Evolutionary conservation across 371 early-diverging fungal species (phyloP).

Genomic region (Mortierella sp.): DNA sequence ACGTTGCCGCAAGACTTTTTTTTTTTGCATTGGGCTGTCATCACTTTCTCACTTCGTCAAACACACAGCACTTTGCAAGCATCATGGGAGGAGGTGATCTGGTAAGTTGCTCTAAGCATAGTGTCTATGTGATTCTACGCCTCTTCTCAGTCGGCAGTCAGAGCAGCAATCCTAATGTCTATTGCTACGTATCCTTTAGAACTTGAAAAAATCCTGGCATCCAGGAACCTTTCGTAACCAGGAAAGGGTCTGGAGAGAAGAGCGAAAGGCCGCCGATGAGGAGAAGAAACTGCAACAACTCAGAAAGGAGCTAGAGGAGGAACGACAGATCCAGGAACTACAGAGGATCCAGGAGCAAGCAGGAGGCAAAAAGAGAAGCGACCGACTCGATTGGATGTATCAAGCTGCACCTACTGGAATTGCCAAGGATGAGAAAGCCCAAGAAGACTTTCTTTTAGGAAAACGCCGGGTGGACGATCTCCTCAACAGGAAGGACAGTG

Average conservation of each 20-base stretch:
- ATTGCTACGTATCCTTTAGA: conserved; percentile 50
- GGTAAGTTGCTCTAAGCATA: conserved; percentile 41
- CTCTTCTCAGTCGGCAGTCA: background rate
- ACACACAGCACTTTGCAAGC: conserved; percentile 1
- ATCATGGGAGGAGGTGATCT: conserved; percentile 79
- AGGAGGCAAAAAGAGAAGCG: conserved; percentile 76
- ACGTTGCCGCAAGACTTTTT: conserved; percentile 27
- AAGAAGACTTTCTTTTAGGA: conserved; percentile 92
- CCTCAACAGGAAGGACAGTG: conserved; percentile 61
- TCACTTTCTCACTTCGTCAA: background rate
- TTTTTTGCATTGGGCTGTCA: too few species aligned
- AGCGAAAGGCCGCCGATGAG: conserved; percentile 86
- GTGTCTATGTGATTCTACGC: background rate
- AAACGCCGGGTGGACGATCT: conserved; percentile 83
- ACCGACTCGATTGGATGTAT: conserved; percentile 97
- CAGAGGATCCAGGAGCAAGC: conserved; percentile 82
- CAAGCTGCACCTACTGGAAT: conserved; percentile 71
- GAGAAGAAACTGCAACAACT: conserved; percentile 87
- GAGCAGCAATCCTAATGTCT: background rate
- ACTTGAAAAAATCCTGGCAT: conserved; percentile 98
- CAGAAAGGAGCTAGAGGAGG: conserved; percentile 91
- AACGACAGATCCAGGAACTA: conserved; percentile 88
- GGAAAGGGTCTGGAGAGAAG: conserved; percentile 92
- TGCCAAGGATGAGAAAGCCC: conserved; percentile 58
- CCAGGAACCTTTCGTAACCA: conserved; percentile 88